Evolutionary conservation across 2,329 filamentous ascomycete genomes (phyloP), one percentile per base, ranked within the genome.

Genomic region (Cadophora sp.): DNA sequence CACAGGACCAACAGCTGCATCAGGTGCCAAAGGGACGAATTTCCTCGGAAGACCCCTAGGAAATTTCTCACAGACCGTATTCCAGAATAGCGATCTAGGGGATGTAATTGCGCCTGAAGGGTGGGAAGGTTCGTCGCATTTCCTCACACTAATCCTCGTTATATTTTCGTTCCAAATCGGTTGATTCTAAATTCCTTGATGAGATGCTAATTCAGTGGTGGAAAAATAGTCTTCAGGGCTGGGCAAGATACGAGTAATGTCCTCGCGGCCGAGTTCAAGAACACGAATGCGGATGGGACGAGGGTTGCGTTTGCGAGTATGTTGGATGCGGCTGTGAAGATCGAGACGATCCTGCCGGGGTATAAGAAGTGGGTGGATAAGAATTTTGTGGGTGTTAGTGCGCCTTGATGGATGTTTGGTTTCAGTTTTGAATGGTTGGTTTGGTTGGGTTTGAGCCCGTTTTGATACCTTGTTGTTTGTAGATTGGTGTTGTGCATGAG

Each of bases 21-120:
- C 65, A 43, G 65, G 65, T 11, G 69, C 75, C 0, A 69, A 74
- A 3, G 82, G 80, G 0, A 78, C 78, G 1, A 82, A 78, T 65
- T 85, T 82, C 66, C 80, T 87, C n/a, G 84, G 84, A 3, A 79
- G 84, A 4, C 84, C 84, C 11, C 86, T 83, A 82, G 75, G 80
- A 22, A 78, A 80, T 61, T 85, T 81, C 65, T 79, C 83, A 8
- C 76, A 81, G n/a, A 83, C 85, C n/a, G 80, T 82, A 8, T 81
- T 85, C 74, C 84, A 85, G 74, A 78, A 80, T 43, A 82, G 81
- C 1, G 72, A 75, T 22, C 75, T 87, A 68, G 78, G 77, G 14
- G 76, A 78, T 30, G 81, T 86, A n/a, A 80, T 88, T 68, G 84
- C 84, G 65, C 64, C 77, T 3, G 78, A 77, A 6, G 85, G 85